Evolutionary conservation across 352 stramenopile species (phyloP).

Genomic region (Phytophthora sojae): DNA sequence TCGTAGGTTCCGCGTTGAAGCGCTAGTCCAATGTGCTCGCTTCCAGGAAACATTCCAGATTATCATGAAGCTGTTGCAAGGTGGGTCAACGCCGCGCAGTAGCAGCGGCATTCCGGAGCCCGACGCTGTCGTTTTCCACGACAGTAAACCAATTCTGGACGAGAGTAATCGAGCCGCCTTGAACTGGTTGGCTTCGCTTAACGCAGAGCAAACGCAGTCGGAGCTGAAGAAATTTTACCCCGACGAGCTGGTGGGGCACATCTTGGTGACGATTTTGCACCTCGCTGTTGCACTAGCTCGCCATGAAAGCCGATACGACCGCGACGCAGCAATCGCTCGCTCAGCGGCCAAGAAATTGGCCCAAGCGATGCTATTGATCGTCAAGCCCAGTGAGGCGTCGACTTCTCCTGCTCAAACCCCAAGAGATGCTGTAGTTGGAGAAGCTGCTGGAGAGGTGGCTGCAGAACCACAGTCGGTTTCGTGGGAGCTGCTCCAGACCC

Average conservation of each 20-base stretch:
- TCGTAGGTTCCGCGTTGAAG: slow-evolving; percentile 53
- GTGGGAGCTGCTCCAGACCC: slow-evolving; percentile 42
- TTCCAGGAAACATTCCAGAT: slow-evolving; percentile 59
- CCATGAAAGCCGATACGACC: slow-evolving; percentile 42
- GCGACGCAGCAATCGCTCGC: slow-evolving; percentile 25
- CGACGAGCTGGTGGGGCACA: slow-evolving; percentile 34
- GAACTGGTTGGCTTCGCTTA: slow-evolving; percentile 45
- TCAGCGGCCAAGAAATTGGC: slow-evolving; percentile 45
- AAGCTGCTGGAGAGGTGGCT: neutral
- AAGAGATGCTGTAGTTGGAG: neutral
- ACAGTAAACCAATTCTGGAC: slow-evolving; percentile 50
- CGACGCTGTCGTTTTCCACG: slow-evolving; percentile 33
- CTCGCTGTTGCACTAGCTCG: slow-evolving; percentile 36
- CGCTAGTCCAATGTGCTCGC: slow-evolving; percentile 57
- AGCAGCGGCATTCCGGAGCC: slow-evolving; percentile 6
- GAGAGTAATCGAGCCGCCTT: slow-evolving; percentile 41
- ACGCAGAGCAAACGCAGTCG: slow-evolving; percentile 23
- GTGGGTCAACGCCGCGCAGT: slow-evolving; percentile 22
- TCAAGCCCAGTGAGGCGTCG: slow-evolving; percentile 8
- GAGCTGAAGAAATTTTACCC: slow-evolving; percentile 32
- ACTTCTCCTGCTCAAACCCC: neutral
- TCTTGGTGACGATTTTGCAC: slow-evolving; percentile 44
- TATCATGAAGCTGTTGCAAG: slow-evolving; percentile 40
- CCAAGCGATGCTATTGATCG: slow-evolving; percentile 25
- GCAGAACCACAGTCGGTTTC: slow-evolving; percentile 3